These are phyloP conservation scores for Hevea brasiliensis DNA, from an alignment of 345 rosid genomes.

Conservation along the genomic window DNA sequence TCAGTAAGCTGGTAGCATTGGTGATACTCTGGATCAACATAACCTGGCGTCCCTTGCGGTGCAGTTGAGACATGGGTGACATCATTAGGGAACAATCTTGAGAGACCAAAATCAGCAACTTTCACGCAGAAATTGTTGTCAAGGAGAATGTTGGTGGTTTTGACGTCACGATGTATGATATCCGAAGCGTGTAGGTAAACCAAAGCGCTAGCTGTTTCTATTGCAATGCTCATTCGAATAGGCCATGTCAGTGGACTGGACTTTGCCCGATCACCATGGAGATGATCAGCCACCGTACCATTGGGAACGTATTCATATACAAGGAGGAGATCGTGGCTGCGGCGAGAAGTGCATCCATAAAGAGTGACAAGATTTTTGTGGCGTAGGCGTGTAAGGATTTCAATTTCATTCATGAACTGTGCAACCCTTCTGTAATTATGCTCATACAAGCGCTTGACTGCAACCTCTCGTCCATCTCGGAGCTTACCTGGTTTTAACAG, in stretches of 20 bases:
- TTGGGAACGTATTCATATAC: constrained; percentile 28
- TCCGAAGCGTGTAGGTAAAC: constrained; percentile 25
- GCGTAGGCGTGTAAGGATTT: constrained; percentile 33
- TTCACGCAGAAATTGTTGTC: constrained; percentile 19
- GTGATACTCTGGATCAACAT: constrained; percentile 24
- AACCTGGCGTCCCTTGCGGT: constrained; percentile 26
- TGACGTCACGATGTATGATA: constrained; percentile 21
- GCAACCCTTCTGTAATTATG: constrained; percentile 23
- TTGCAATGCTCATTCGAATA: constrained; percentile 23
- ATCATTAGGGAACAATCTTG: constrained; percentile 25
- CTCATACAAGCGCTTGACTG: constrained; percentile 38
- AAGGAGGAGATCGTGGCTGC: constrained; percentile 36
- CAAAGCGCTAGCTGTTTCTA: constrained; percentile 21
- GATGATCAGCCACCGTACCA: constrained; percentile 28
- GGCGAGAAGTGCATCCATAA: constrained; percentile 40
- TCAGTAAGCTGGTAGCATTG: constrained; percentile 22
- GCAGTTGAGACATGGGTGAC: constrained; percentile 26
- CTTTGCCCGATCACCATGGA: constrained; percentile 15
- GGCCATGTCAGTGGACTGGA: constrained; percentile 20
- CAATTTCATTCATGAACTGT: constrained; percentile 38
- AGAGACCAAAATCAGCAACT: constrained; percentile 29
- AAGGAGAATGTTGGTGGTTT: constrained; percentile 25
- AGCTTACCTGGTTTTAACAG: constrained; percentile 26
- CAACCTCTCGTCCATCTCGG: constrained; percentile 38
- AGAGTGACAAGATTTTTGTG: constrained; percentile 38